Percentiles rank a stretch among this genome's conserved stretches.
phyloP scores from a whole-genome alignment of 1,284 basidiomycete genomes.

The Leucoagaricus sp. region DNA sequence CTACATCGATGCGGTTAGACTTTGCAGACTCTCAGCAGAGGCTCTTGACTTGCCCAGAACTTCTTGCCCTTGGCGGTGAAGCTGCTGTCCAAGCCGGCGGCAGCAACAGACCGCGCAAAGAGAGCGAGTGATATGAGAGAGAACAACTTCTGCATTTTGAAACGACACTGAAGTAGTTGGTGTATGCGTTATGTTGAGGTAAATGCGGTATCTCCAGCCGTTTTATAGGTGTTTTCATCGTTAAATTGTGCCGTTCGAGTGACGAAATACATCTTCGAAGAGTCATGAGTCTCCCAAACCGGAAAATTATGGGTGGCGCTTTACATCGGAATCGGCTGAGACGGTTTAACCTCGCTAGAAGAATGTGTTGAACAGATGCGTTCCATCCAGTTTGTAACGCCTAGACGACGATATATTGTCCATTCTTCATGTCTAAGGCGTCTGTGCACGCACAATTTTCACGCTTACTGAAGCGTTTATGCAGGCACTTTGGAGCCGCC shows the following conservation, averaged over 20 bases:
- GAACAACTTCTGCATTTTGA: constrained; percentile 24
- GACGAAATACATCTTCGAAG: not conserved
- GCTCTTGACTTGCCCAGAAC: constrained; percentile 16
- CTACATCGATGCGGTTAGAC: constrained; percentile 1
- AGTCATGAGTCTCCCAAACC: not conserved
- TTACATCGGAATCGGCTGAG: not conserved
- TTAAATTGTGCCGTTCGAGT: not conserved
- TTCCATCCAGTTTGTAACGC: no score
- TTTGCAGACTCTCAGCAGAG: not conserved
- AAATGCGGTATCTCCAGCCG: no score
- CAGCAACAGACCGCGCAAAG: constrained; percentile 15
- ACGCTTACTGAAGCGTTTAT: no score
- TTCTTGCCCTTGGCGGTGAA: constrained; percentile 19
- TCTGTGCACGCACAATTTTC: no score
- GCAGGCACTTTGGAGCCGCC: no score
- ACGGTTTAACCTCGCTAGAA: not conserved
- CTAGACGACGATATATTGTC: no score
- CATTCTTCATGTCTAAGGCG: no score
- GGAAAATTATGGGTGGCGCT: not conserved
- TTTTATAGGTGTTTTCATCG: not conserved
- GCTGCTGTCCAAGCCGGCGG: constrained; percentile 13
- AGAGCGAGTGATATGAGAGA: constrained; percentile 24
- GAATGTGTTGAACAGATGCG: no score
- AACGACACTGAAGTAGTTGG: not conserved
- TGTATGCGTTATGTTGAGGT: no score